Evolutionary conservation across 2,329 filamentous ascomycete species (phyloP).

Genomic region (Xylariaceae sp.): DNA sequence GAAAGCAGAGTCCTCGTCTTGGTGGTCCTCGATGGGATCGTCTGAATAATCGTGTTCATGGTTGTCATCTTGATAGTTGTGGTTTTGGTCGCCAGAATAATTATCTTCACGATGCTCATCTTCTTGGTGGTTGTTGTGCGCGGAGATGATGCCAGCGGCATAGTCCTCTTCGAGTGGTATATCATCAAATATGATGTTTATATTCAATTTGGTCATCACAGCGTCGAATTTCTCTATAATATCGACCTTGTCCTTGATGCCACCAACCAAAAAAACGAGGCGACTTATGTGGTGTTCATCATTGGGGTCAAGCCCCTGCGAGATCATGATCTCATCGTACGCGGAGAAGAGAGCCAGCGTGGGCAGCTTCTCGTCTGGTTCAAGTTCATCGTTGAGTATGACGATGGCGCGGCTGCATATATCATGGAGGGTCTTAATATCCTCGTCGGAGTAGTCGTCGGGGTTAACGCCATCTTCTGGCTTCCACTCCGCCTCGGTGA

Average conservation of each 20-base stretch:
- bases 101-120: slow-evolving; percentile 3
- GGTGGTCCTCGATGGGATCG: not conserved
- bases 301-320: slow-evolving; percentile 66
- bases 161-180: slow-evolving; percentile 24
- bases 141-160: slow-evolving; percentile 13
- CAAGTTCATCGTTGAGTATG: slow-evolving; percentile 48
- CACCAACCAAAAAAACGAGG: slow-evolving; percentile 75
- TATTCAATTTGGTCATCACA: slow-evolving; percentile 65
- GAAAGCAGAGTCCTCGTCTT: slow-evolving; percentile 15
- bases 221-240: slow-evolving; percentile 68
- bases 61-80: not conserved
- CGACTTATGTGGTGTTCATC: slow-evolving; percentile 72
- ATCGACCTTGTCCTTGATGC: slow-evolving; percentile 50
- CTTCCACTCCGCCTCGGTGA: not conserved
- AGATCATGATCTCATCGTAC: slow-evolving; percentile 71
- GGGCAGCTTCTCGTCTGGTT: slow-evolving; percentile 60
- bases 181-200: slow-evolving; percentile 60
- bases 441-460: slow-evolving; percentile 23
- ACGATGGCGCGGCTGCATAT: slow-evolving; percentile 70
- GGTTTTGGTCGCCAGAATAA: not conserved
- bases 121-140: slow-evolving; percentile 1
- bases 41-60: slow-evolving; percentile 1
- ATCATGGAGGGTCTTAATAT: slow-evolving; percentile 73
- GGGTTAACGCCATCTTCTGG: slow-evolving; percentile 8
- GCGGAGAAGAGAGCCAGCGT: slow-evolving; percentile 77